Conservation (phyloP, 164 flowering plant genomes). For the Malania oleifera region DNA sequence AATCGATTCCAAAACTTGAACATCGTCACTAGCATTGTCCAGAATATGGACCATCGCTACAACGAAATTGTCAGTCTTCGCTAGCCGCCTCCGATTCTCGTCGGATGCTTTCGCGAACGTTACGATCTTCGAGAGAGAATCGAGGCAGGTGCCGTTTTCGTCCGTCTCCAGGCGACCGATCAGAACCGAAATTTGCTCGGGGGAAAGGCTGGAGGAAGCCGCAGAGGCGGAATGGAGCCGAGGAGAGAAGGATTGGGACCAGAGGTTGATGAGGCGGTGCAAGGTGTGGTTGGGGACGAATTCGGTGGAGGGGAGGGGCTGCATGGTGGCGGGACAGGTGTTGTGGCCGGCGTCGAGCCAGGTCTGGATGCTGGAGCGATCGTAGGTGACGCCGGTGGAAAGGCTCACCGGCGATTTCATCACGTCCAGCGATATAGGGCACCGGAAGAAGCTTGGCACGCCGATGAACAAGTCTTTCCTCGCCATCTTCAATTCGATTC, state of each 20-base stretch:
- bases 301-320: conserved; percentile 16
- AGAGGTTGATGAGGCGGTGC: conserved; percentile 27
- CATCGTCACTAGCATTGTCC: neutral
- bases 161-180: conserved; percentile 12
- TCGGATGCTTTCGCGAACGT: conserved; percentile 11
- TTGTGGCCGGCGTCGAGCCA: conserved; percentile 27
- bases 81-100: conserved; percentile 16
- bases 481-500: no score
- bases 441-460: conserved; percentile 24
- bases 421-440: conserved; percentile 30
- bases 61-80: conserved; percentile 8
- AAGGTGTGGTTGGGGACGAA: conserved; percentile 27
- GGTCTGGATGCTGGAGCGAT: conserved; percentile 26
- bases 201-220: conserved; percentile 3
- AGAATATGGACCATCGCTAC: conserved; percentile 13
- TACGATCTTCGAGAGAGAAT: conserved; percentile 11
- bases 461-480: no score
- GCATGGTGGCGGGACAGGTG: conserved; percentile 35
- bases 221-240: neutral
- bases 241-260: conserved; percentile 2
- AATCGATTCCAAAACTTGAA: conserved; percentile 14
- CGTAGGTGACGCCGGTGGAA: conserved; percentile 34
- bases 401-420: conserved; percentile 32
- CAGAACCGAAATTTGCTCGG: neutral
- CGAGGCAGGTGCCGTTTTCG: conserved; percentile 7